phyloP scores from a whole-genome alignment of 345 rosid genomes.

The Gynandropsis gynandra region DNA sequence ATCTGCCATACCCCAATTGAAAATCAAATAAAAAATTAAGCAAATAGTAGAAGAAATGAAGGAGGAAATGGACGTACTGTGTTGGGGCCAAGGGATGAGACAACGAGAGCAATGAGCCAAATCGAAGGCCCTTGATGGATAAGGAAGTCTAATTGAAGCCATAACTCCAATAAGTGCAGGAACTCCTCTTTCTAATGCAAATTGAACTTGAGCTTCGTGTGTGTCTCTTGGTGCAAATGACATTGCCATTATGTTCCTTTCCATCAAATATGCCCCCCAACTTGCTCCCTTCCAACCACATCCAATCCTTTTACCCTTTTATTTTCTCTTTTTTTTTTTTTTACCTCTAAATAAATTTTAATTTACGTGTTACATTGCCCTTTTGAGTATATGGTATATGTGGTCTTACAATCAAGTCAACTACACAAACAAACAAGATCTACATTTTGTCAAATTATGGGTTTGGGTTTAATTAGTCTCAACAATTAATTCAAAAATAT shows the following conservation, averaged over 20 bases:
- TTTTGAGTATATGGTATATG: no score
- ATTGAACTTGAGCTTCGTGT: constrained; percentile 67
- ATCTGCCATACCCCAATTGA: constrained; percentile 21
- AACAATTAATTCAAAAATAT: no score
- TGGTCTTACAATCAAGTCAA: no score
- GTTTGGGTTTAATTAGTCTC: no score
- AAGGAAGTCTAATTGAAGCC: constrained; percentile 51
- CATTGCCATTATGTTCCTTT: constrained; percentile 40
- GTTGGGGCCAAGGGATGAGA: constrained; percentile 54
- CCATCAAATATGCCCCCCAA: constrained; percentile 55
- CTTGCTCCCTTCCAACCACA: constrained; percentile 46
- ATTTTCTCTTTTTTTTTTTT: no score
- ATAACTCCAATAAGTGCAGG: constrained; percentile 60
- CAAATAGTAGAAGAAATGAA: background rate
- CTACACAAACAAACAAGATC: no score
- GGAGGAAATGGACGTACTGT: constrained; percentile 33
- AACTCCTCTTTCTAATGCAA: constrained; percentile 68
- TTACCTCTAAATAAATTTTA: no score
- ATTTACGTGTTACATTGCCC: no score
- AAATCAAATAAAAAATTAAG: background rate
- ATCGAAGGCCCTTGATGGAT: constrained; percentile 61
- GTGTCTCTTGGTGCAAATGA: constrained; percentile 72
- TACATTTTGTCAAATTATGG: no score
- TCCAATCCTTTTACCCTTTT: background rate
- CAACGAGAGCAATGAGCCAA: constrained; percentile 83